Percentiles rank a stretch among this genome's conserved stretches.
Conservation (phyloP, 2,329 filamentous ascomycete genomes). For the Podosphaera aphanis region DNA sequence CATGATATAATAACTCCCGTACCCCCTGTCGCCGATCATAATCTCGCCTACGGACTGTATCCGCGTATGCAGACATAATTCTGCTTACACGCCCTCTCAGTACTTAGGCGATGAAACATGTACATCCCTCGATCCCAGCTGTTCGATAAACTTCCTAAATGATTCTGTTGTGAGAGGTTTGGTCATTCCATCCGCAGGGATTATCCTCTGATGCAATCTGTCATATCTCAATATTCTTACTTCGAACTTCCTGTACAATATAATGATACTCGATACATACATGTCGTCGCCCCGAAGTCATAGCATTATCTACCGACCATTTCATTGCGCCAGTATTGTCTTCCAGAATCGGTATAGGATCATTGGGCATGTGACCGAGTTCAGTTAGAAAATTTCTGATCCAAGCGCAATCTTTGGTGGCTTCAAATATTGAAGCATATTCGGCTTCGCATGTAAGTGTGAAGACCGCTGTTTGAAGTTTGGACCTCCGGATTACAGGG, state of each 20-base stretch:
- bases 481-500: background rate
- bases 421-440: constrained; percentile 1
- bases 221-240: background rate
- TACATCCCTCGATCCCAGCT: background rate
- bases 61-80: background rate
- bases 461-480: too few relatives aligned
- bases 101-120: background rate
- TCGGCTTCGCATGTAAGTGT: background rate
- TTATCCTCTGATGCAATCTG: background rate
- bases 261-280: background rate
- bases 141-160: background rate
- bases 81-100: background rate
- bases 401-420: constrained; percentile 1
- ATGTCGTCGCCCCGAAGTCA: background rate
- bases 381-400: background rate
- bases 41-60: too few relatives aligned
- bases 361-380: background rate
- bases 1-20: too few relatives aligned
- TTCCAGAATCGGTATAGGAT: background rate
- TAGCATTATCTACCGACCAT: background rate
- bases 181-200: background rate
- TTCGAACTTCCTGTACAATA: background rate
- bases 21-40: background rate
- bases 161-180: background rate
- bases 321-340: constrained; percentile 1